Conservation (phyloP, 345 rosid genomes). For the Punica granatum region DNA sequence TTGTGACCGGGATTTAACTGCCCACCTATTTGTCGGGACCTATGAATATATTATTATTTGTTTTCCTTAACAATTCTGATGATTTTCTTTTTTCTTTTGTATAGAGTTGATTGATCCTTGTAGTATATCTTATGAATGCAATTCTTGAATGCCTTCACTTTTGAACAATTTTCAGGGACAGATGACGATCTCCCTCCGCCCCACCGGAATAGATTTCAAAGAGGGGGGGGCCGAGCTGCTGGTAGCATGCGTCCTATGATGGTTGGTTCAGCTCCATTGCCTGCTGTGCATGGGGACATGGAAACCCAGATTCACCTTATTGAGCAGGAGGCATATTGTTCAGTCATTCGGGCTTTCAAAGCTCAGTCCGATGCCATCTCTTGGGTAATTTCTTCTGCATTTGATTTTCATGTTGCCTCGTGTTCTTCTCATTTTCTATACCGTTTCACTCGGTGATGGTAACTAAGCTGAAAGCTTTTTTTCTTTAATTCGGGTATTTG, state of each 20-base stretch:
- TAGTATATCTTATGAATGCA: background rate
- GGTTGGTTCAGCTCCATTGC: constrained; percentile 47
- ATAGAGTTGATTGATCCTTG: background rate
- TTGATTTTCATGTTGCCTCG: background rate
- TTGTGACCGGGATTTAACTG: background rate
- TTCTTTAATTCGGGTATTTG: background rate
- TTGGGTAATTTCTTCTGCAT: constrained; percentile 49
- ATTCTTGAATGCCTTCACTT: constrained; percentile 8
- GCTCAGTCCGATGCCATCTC: constrained; percentile 98
- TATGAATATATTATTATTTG: background rate
- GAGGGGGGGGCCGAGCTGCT: constrained; percentile 56
- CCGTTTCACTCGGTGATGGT: background rate
- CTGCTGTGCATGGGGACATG: constrained; percentile 78
- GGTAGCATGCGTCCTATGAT: constrained; percentile 77
- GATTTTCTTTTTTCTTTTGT: no score
- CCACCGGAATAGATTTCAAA: constrained; percentile 82
- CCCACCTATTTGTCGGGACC: background rate
- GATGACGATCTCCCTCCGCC: constrained; percentile 99
- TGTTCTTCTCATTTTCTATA: background rate
- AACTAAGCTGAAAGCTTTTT: background rate
- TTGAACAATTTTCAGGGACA: constrained; percentile 49
- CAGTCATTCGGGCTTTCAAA: constrained; percentile 90
- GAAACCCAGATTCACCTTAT: constrained; percentile 90
- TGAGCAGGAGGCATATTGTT: constrained; percentile 92
- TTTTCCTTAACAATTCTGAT: background rate